Base-by-base conservation (phyloP, 345 rosid species). In the Erodium maritimum region DNA sequence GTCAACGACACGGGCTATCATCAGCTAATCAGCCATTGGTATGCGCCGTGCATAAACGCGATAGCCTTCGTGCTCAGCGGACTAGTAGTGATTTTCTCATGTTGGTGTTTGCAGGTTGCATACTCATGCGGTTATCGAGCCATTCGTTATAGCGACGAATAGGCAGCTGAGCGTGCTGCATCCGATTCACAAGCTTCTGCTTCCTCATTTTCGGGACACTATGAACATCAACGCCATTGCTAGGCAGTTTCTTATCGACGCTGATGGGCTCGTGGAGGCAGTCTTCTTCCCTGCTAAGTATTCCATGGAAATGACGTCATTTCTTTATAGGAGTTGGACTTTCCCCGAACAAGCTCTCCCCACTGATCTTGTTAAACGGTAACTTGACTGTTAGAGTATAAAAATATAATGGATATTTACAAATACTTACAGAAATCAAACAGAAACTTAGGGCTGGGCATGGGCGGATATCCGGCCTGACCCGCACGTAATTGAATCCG, bases 301-400 rank as follows among this genome's bases (percentile, higher is more conserved):
- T 63, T 75, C 95, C 22, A 61, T 87, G 89, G 89, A 87, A 70
- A 63, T 87, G 77, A 82, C 89, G 17, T 55, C 91, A 52, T 55
- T 62, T 13, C 21, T 79, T 21, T 84, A 87, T 79, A 80, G 73
- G 72, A 78, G 58, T 1, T 84, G 95, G 93, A 70, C 68, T 54
- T 88, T 88, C 64, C 72, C 77, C 6, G 93, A 88, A 52, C 93
- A 85, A 23, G 84, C 88, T 23, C 88, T 88, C 46, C 93, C 96
- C 6, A 72, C 64, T 48, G 88, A 85, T 77, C 77, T 88, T 2
- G 69, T 85, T 10, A 81, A 77, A 65, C 82, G 93, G 96, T 23
- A 54, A 52, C 33, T n/a, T n/a, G n/a, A n/a, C n/a, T n/a, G n/a
- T n/a, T n/a, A n/a, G n/a, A n/a, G n/a, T n/a, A n/a, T n/a, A n/a